A percentile compares a stretch with the other conserved stretches of the same genome.
phyloP scores from a whole-genome alignment of 2,329 filamentous ascomycete genomes.

The Cercospora brassicicola region DNA sequence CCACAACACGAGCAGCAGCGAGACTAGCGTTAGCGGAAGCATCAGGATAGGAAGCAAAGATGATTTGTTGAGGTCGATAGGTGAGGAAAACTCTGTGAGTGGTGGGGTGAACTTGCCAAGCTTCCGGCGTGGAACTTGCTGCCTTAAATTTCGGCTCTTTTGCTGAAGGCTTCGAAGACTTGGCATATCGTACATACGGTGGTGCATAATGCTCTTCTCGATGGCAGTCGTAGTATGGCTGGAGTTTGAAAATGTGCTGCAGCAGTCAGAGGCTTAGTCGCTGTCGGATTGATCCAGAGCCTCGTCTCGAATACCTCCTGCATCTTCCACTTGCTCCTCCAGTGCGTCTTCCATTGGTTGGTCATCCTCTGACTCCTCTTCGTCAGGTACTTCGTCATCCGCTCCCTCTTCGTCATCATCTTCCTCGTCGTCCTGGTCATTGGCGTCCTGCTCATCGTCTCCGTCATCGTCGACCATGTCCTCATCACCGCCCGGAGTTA shows the following conservation, averaged over 20 bases:
- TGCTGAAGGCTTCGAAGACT: background rate
- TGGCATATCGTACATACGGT: constrained; percentile 2
- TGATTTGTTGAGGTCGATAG: background rate
- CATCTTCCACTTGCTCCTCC: constrained; percentile 56
- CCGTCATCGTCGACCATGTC: constrained; percentile 53
- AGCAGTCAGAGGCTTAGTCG: constrained; percentile 26
- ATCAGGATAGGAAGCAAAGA: too few species aligned
- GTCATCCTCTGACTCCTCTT: constrained; percentile 53
- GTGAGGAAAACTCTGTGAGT: background rate
- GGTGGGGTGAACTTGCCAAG: constrained; percentile 1
- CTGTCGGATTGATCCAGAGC: constrained; percentile 40
- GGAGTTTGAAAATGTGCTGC: background rate
- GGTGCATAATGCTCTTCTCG: background rate
- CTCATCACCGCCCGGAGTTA: constrained; percentile 46
- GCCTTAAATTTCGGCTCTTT: background rate
- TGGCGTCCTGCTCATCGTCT: constrained; percentile 57
- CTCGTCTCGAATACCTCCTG: constrained; percentile 46
- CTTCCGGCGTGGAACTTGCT: background rate
- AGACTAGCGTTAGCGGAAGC: too few species aligned
- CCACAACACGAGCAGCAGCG: too few species aligned
- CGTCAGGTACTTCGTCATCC: constrained; percentile 51
- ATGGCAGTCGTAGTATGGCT: background rate
- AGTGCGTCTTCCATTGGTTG: constrained; percentile 33
- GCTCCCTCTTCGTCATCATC: constrained; percentile 40
- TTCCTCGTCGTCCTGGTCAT: constrained; percentile 52